phyloP scores from a whole-genome alignment of 169 alveolate genomes.

The Babesia microti region DNA sequence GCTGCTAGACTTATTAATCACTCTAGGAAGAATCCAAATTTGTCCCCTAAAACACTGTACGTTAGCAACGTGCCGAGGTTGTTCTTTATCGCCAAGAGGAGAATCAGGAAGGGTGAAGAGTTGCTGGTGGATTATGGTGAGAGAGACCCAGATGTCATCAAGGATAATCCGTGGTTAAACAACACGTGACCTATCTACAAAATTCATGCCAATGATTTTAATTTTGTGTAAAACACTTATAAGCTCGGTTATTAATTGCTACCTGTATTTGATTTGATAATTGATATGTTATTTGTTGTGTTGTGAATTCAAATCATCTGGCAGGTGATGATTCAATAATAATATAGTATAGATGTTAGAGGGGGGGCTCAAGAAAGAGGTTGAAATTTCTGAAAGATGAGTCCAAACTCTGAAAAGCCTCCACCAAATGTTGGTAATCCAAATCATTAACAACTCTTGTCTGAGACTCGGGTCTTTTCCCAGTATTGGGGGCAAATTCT shows the following conservation, averaged over 20 bases:
- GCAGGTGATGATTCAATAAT: no score
- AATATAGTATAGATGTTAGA: no score
- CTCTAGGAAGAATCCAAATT: conserved; percentile 69
- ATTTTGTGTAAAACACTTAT: conserved; percentile 4
- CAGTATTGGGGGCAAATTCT: no score
- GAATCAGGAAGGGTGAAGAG: conserved; percentile 73
- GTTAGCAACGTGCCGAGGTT: conserved; percentile 54
- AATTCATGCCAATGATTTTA: not conserved
- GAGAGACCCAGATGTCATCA: conserved; percentile 62
- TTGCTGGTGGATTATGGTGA: conserved; percentile 78
- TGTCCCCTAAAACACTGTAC: conserved; percentile 57
- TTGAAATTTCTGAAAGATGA: conserved; percentile 34
- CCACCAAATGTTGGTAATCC: conserved; percentile 33
- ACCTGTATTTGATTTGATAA: no score
- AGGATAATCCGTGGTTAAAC: conserved; percentile 69
- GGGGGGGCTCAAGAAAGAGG: conserved; percentile 40
- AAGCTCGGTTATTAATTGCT: no score
- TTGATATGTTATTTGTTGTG: no score
- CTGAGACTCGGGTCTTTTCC: no score
- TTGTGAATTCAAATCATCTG: no score
- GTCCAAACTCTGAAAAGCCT: conserved; percentile 34
- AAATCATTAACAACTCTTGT: conserved; percentile 29
- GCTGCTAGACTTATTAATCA: conserved; percentile 78
- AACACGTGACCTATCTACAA: conserved; percentile 5
- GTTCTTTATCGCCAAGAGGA: conserved; percentile 62